Percentiles rank a stretch among this genome's conserved stretches.
These are phyloP conservation scores for Binderoboletus segoi DNA, from an alignment of 1,284 basidiomycete genomes.

Conservation along the genomic window DNA sequence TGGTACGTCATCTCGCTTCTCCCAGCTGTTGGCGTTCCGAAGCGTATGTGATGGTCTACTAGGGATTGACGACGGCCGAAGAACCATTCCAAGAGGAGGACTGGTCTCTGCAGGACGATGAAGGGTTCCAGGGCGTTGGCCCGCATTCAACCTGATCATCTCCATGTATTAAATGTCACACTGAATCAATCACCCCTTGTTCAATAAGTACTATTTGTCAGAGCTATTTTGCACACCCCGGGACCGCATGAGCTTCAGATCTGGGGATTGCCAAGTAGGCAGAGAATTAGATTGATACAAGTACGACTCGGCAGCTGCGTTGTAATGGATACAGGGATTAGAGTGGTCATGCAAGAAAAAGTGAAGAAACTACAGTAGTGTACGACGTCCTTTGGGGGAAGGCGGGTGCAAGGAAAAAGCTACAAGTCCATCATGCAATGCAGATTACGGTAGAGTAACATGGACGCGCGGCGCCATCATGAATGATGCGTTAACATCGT, in stretches of 20 bases:
- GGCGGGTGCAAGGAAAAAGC: background rate
- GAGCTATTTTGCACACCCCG: background rate
- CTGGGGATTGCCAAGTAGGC: too few species aligned
- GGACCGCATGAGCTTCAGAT: background rate
- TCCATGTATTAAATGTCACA: background rate
- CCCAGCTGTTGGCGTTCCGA: background rate
- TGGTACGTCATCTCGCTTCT: constrained; percentile 9
- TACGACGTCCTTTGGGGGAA: constrained; percentile 14
- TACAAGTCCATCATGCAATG: constrained; percentile 5
- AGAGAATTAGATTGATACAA: background rate
- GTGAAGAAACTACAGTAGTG: background rate
- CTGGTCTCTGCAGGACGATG: background rate
- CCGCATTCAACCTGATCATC: background rate
- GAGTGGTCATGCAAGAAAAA: background rate
- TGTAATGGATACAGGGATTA: constrained; percentile 13
- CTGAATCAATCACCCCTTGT: background rate
- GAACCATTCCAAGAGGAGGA: constrained; percentile 1
- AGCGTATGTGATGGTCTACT: background rate
- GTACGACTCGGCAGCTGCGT: background rate
- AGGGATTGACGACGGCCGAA: constrained; percentile 14
- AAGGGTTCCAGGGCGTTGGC: background rate
- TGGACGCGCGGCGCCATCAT: constrained; percentile 15
- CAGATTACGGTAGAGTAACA: constrained; percentile 9
- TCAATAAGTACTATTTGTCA: too few species aligned
- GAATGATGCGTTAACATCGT: constrained; percentile 8